Percentiles rank a stretch among this genome's conserved stretches.
These are phyloP conservation scores for Phialocephala subalpina DNA, from an alignment of 2,329 filamentous ascomycete genomes.

Conservation along the genomic window DNA sequence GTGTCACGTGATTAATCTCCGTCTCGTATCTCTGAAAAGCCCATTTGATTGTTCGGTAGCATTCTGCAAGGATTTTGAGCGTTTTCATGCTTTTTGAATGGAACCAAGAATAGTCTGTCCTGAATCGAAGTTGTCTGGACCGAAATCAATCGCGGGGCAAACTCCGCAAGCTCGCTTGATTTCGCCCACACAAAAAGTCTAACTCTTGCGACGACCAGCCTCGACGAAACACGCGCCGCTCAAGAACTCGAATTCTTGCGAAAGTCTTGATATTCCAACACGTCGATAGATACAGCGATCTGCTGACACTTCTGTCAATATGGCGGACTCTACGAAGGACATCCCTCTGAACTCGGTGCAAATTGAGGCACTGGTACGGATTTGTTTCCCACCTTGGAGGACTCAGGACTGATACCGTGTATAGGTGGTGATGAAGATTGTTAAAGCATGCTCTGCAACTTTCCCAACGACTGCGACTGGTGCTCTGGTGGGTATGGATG, in stretches of 20 bases:
- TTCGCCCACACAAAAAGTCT: constrained; percentile 4
- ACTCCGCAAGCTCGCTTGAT: not conserved
- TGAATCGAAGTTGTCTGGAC: not conserved
- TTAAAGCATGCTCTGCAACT: constrained; percentile 88
- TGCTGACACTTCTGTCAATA: constrained; percentile 46
- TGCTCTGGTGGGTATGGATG: constrained; percentile 92
- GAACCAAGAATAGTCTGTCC: too few species aligned
- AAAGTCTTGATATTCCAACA: not conserved
- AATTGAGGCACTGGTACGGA: constrained; percentile 89
- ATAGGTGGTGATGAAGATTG: constrained; percentile 96
- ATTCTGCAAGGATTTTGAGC: too few species aligned
- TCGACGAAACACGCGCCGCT: not conserved
- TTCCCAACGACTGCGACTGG: constrained; percentile 93
- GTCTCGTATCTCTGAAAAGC: not conserved
- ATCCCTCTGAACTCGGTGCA: constrained; percentile 85
- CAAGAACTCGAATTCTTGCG: constrained; percentile 2
- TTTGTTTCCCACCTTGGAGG: constrained; percentile 42
- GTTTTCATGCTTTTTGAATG: too few species aligned
- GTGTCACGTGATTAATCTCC: not conserved
- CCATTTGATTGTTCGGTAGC: not conserved
- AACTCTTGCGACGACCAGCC: constrained; percentile 8
- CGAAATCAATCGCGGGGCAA: not conserved
- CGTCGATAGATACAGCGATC: not conserved
- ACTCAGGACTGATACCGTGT: constrained; percentile 36
- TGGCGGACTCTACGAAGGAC: constrained; percentile 70